Percentiles rank a stretch among this genome's conserved stretches.
Evolutionary conservation across 495 filamentous ascomycete species (phyloP).

Genomic region (Tuber microsphaerosporum): DNA sequence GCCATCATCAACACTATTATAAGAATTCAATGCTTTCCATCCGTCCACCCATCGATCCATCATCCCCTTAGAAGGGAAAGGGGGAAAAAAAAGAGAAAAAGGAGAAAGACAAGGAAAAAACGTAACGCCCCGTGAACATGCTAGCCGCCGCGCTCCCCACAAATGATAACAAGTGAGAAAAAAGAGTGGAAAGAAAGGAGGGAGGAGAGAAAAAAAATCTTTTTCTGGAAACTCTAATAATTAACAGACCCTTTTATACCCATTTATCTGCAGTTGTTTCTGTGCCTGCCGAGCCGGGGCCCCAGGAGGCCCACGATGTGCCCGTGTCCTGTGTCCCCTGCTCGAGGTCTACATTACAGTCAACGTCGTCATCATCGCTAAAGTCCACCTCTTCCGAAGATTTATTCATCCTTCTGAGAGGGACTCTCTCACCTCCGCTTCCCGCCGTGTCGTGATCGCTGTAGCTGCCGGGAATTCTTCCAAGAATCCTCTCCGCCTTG

Average conservation of each 20-base stretch:
- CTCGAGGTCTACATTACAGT: constrained; percentile 28
- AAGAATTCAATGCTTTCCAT: neutral
- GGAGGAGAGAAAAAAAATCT: neutral
- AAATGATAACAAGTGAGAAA: neutral
- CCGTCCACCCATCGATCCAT: neutral
- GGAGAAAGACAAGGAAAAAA: neutral
- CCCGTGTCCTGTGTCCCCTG: constrained; percentile 2
- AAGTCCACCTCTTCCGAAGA: constrained; percentile 23
- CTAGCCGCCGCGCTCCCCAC: neutral
- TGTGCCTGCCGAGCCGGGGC: neutral
- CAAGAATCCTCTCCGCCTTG: constrained; percentile 44
- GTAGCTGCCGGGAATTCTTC: constrained; percentile 40
- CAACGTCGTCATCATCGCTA: constrained; percentile 39
- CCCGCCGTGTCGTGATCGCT: constrained; percentile 25
- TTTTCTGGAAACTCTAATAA: neutral
- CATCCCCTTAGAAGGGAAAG: neutral
- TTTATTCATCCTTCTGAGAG: constrained; percentile 39
- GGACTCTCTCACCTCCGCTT: constrained; percentile 29
- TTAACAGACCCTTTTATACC: neutral
- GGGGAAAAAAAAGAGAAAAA: neutral
- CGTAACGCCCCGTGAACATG: constrained; percentile 1
- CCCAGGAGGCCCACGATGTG: neutral
- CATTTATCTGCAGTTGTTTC: neutral
- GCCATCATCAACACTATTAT: neutral
- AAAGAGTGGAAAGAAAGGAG: neutral